Evolutionary conservation across 768 basidiomycete species (phyloP), one percentile per base, ranked within the genome.

Genomic region (Auricularia sp.): DNA sequence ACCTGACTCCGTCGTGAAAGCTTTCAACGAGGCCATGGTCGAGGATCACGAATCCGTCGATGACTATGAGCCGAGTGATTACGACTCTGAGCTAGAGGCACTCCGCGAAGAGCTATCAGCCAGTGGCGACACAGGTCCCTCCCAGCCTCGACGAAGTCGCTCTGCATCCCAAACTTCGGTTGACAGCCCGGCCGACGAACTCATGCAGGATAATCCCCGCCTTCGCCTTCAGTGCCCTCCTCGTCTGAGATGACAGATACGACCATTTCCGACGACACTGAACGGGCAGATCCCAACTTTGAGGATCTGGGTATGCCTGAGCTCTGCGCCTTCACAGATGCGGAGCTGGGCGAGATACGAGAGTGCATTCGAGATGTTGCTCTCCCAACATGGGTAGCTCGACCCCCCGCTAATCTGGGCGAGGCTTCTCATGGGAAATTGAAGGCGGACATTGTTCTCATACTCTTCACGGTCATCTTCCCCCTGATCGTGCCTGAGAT

Each of bases 401-500:
- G 62, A 3, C 35, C 36, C 3, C 24, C 62, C 4, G 4, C 62
- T 14, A 36, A 62, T 11, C n/a, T 62, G 35, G 34, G 35, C 24
- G 34, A 36, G 13, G 39, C 36, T 6, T 37, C 39, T 10, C 62
- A 62, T 21, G 62, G 62, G 4, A 37, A 36, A 11, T 36, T 62
- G 10, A 62, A 44, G 14, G 62, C 62, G 4, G 62, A 62, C 14
- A 11, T 37, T 4, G 35, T 66, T 35, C 67, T 74, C 18, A 67
- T 64, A 10, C 69, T 75, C 4, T 76, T 74, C 61, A 70, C 68
- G 11, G 64, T 63, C 4, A 70, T 75, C 24, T 71, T 76, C 29
- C 73, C 73, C 1, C 63, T 76, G 3, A 68, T 74, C 34, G 62
- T 77, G 63, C 74, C 74, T 6, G 68, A 73, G 51, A 35, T 75